Percentiles rank a stretch among this genome's conserved stretches.
Evolutionary conservation across 2,329 filamentous ascomycete genomes (phyloP).

Genomic region (Purpureocillium takamizusanense): DNA sequence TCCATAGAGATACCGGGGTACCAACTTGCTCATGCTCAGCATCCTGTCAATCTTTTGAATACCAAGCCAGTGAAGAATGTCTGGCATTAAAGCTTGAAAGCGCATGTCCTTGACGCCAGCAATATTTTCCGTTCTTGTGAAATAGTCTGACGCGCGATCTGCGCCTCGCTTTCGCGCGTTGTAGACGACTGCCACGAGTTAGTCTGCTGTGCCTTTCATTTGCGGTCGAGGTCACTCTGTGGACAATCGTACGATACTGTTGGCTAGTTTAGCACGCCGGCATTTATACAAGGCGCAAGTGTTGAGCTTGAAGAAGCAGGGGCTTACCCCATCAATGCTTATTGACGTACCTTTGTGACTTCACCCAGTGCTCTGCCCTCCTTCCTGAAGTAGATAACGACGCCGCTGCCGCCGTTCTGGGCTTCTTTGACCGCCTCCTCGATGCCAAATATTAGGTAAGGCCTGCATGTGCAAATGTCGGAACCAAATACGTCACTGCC

Average conservation of each 20-base stretch:
- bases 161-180: conserved; percentile 73
- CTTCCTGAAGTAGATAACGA: conserved; percentile 98
- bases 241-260: conserved; percentile 35
- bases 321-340: too few species aligned
- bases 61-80: conserved; percentile 95
- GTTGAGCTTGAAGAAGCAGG: background rate
- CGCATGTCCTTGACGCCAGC: conserved; percentile 95
- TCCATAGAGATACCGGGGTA: conserved; percentile 10
- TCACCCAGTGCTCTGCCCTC: conserved; percentile 91
- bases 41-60: conserved; percentile 98
- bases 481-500: conserved; percentile 96
- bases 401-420: conserved; percentile 84
- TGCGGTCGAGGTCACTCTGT: background rate
- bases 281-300: background rate
- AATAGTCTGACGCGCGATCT: conserved; percentile 83
- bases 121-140: conserved; percentile 95
- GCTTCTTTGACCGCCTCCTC: conserved; percentile 97
- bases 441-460: conserved; percentile 93
- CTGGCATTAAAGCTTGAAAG: conserved; percentile 96
- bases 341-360: conserved; percentile 74
- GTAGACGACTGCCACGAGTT: conserved; percentile 45
- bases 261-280: conserved; percentile 18
- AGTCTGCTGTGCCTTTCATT: background rate
- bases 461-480: conserved; percentile 93
- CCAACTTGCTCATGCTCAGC: conserved; percentile 95